These are phyloP conservation scores for Beauveria sp. DNA, from an alignment of 2,329 filamentous ascomycete genomes.

Conservation along the genomic window DNA sequence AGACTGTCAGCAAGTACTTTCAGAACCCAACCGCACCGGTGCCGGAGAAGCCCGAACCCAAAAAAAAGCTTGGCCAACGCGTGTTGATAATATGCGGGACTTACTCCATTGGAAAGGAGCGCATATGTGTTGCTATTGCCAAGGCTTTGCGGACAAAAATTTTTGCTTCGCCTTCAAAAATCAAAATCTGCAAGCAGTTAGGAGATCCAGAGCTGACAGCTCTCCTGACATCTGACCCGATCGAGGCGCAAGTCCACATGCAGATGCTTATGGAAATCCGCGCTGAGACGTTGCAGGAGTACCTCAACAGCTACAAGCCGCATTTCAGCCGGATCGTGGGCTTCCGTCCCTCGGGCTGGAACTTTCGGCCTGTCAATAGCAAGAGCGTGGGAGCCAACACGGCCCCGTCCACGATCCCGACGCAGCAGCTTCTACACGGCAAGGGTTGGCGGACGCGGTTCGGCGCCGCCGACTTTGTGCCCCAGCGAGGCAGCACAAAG, in stretches of 20 bases:
- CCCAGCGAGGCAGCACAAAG: conserved; percentile 75
- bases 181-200: conserved; percentile 74
- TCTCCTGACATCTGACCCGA: conserved; percentile 71
- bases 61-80: conserved; percentile 38
- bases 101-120: conserved; percentile 96
- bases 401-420: conserved; percentile 42
- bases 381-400: conserved; percentile 48
- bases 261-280: conserved; percentile 92
- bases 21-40: conserved; percentile 21
- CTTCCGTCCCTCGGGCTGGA: conserved; percentile 92
- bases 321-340: conserved; percentile 83
- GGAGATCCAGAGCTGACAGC: conserved; percentile 75
- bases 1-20: conserved; percentile 47
- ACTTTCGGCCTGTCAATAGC: conserved; percentile 62
- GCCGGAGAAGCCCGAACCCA: conserved; percentile 19
- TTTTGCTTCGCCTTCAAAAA: conserved; percentile 76
- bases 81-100: conserved; percentile 91
- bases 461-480: conserved; percentile 61
- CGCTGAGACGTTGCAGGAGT: conserved; percentile 83
- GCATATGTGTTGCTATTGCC: conserved; percentile 88
- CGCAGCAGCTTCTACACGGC: conserved; percentile 44
- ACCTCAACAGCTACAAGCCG: conserved; percentile 70
- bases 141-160: conserved; percentile 81
- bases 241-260: conserved; percentile 93
- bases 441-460: conserved; percentile 72